Evolutionary conservation across 192 early-diverging fungal genomes (phyloP).

Genomic region (Backusella australiensis): DNA sequence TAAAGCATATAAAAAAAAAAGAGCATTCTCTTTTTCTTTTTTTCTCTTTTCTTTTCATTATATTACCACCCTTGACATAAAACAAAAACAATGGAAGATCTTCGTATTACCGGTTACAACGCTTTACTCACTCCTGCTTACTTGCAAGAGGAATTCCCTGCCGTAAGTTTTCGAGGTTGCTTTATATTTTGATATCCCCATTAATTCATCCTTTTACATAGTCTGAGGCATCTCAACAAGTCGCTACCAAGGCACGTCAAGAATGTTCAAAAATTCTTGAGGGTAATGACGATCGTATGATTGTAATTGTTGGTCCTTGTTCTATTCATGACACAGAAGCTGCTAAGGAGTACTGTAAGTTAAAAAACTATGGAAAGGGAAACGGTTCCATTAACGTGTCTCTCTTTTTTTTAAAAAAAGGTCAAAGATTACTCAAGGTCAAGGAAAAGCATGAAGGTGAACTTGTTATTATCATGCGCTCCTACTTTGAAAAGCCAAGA

Average conservation of each 20-base stretch:
- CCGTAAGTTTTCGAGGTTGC: slow-evolving; percentile 40
- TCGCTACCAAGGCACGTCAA: slow-evolving; percentile 50
- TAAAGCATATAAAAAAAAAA: background rate
- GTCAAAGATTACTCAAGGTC: slow-evolving; percentile 31
- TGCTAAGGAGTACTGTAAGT: slow-evolving; percentile 80
- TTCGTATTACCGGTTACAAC: slow-evolving; percentile 84
- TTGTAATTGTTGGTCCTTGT: slow-evolving; percentile 93
- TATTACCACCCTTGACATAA: background rate
- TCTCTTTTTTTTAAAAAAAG: background rate
- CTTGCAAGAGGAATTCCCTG: slow-evolving; percentile 80
- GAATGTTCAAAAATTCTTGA: slow-evolving; percentile 73
- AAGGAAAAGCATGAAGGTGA: slow-evolving; percentile 71
- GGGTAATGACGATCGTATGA: slow-evolving; percentile 80
- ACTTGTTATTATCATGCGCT: slow-evolving; percentile 89
- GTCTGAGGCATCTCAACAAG: slow-evolving; percentile 34
- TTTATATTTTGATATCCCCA: background rate
- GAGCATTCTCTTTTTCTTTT: background rate
- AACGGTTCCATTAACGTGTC: background rate
- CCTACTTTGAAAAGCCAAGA: slow-evolving; percentile 98
- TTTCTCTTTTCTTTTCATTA: background rate
- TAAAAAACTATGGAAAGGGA: background rate
- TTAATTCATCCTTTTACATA: background rate
- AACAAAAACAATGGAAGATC: slow-evolving; percentile 68
- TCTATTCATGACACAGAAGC: slow-evolving; percentile 92
- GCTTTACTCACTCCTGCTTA: slow-evolving; percentile 92